Conservation (phyloP, 306 rosid genomes). For the Dalbergia oliveri region DNA sequence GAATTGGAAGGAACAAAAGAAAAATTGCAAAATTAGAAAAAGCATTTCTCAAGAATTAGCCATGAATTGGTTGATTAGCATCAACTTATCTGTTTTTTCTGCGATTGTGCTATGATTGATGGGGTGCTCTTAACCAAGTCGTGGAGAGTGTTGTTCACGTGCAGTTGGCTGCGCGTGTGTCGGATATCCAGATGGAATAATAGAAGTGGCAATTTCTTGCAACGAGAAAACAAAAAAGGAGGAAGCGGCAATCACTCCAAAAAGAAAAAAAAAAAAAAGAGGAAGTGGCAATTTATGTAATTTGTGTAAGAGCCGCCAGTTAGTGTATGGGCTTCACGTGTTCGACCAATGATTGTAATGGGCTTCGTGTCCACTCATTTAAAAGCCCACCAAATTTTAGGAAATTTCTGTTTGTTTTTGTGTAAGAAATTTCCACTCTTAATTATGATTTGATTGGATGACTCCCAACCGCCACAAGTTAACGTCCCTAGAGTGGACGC, state of each 20-base stretch:
- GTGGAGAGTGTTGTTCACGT: not conserved
- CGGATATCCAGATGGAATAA: not conserved
- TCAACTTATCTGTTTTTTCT: not conserved
- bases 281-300: not conserved
- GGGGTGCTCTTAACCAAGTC: not conserved
- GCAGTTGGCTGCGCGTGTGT: conserved; percentile 1
- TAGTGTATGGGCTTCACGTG: conserved; percentile 34
- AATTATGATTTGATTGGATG: not conserved
- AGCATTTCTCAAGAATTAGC: not conserved
- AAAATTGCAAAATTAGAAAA: too few species aligned
- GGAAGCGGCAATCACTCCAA: too few species aligned
- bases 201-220: not conserved
- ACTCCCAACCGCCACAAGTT: too few species aligned
- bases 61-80: not conserved
- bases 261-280: too few species aligned
- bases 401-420: not conserved
- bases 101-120: not conserved
- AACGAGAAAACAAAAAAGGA: not conserved
- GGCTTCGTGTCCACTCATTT: not conserved
- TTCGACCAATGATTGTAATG: conserved; percentile 17
- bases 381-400: conserved; percentile 21
- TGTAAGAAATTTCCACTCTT: not conserved
- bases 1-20: not conserved
- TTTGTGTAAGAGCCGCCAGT: conserved; percentile 34
- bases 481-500: too few species aligned